Conservation (phyloP, 176 grass and related monocot genomes). For the Rhipidocladum racemiflorum region DNA sequence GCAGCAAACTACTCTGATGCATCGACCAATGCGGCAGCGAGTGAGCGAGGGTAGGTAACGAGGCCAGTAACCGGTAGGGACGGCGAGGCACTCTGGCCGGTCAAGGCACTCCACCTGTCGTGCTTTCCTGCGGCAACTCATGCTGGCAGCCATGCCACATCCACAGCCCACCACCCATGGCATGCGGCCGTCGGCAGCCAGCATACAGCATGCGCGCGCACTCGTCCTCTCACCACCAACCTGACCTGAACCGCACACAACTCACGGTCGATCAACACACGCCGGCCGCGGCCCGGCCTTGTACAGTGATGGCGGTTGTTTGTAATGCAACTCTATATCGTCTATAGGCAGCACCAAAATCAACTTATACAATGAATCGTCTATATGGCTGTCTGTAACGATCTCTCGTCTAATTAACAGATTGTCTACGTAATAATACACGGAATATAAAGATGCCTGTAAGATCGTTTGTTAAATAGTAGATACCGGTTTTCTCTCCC, state of each 20-base stretch:
- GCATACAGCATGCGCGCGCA: neutral
- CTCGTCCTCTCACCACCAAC: neutral
- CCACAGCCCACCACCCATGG: neutral
- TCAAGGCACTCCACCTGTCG: neutral
- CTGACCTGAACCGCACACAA: neutral
- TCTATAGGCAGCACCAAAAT: too few species aligned
- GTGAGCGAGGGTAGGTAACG: neutral
- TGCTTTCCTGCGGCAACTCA: conserved; percentile 29
- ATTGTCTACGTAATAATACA: too few species aligned
- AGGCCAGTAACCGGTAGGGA: neutral
- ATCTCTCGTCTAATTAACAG: too few species aligned
- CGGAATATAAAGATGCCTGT: too few species aligned
- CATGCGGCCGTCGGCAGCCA: neutral
- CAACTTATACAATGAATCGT: too few species aligned
- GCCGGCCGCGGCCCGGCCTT: neutral
- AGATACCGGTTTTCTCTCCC: too few species aligned
- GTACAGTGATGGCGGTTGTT: too few species aligned
- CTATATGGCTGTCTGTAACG: too few species aligned
- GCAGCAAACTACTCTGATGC: too few species aligned
- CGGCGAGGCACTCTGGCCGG: neutral
- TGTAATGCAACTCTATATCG: too few species aligned
- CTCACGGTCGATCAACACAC: neutral
- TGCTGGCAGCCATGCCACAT: neutral
- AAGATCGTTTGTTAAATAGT: too few species aligned
- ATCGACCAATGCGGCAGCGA: neutral